Evolutionary conservation across 345 rosid genomes (phyloP).

Genomic region (Erodium maritimum): DNA sequence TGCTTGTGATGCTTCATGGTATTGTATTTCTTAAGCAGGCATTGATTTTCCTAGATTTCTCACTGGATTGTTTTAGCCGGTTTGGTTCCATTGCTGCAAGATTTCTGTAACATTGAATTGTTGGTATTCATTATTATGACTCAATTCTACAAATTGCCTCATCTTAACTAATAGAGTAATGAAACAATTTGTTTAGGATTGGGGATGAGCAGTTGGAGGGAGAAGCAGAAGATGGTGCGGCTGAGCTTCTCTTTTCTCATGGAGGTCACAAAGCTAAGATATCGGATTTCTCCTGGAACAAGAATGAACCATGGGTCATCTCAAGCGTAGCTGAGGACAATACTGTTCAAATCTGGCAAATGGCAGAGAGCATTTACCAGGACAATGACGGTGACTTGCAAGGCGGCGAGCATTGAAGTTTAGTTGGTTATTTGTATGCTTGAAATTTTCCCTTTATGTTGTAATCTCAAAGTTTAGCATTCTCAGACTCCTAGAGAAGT

Average conservation of each 20-base stretch:
- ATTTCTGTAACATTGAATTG: no score
- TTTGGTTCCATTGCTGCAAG: no score
- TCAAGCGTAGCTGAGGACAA: conserved; percentile 77
- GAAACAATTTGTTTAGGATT: conserved; percentile 27
- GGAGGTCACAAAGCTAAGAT: conserved; percentile 81
- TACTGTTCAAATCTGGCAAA: conserved; percentile 64
- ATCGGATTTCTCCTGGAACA: conserved; percentile 80
- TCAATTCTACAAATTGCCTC: not conserved
- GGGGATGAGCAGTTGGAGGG: conserved; percentile 76
- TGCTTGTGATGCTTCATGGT: no score
- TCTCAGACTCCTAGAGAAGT: not conserved
- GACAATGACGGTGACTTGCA: conserved; percentile 28
- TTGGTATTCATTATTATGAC: no score
- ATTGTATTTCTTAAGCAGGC: no score
- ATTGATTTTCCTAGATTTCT: no score
- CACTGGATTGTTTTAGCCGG: no score
- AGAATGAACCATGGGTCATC: conserved; percentile 58
- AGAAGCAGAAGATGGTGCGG: conserved; percentile 77
- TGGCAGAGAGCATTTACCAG: conserved; percentile 62
- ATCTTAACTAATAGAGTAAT: not conserved
- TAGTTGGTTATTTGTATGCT: not conserved
- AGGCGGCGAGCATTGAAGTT: conserved; percentile 10
- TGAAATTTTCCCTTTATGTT: not conserved
- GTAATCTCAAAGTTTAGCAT: not conserved
- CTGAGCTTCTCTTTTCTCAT: conserved; percentile 73